Evolutionary conservation across 176 grass and related monocot genomes (phyloP).

Genomic region (Zea mays): DNA sequence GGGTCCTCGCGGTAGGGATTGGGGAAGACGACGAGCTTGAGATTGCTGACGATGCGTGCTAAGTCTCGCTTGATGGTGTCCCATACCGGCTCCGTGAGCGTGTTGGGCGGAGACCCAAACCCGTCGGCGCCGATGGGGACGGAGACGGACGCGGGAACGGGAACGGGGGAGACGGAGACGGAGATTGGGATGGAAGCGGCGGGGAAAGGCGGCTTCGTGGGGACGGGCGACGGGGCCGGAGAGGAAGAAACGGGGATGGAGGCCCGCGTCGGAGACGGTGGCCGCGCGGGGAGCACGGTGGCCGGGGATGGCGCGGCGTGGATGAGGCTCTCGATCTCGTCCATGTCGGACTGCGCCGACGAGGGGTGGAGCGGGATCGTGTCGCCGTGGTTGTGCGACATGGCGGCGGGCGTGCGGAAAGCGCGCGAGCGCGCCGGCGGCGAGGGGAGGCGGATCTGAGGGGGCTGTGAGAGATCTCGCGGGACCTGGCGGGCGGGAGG

Average conservation of each 20-base stretch:
- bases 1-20: conserved; percentile 96
- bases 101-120: conserved; percentile 71
- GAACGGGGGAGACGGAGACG: conserved; percentile 41
- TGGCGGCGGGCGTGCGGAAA: conserved; percentile 38
- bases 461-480: conserved; percentile 47
- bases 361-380: conserved; percentile 92
- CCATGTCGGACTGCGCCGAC: conserved; percentile 96
- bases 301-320: conserved; percentile 61
- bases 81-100: conserved; percentile 98
- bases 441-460: conserved; percentile 42
- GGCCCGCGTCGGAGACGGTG: conserved; percentile 72
- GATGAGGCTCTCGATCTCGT: conserved; percentile 98
- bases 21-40: conserved; percentile 98
- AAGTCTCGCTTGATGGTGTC: conserved; percentile 98
- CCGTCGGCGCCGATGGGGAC: conserved; percentile 64
- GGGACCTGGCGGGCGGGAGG: conserved; percentile 6
- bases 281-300: conserved; percentile 73
- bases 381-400: conserved; percentile 79
- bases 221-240: conserved; percentile 5
- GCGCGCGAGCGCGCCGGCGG: conserved; percentile 7
- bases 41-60: conserved; percentile 89
- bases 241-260: conserved; percentile 82
- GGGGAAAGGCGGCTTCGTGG: conserved; percentile 45
- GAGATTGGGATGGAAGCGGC: conserved; percentile 58
- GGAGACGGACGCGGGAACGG: conserved; percentile 25